phyloP scores from a whole-genome alignment of 306 rosid species.

The Dalbergia cochinchinensis region DNA sequence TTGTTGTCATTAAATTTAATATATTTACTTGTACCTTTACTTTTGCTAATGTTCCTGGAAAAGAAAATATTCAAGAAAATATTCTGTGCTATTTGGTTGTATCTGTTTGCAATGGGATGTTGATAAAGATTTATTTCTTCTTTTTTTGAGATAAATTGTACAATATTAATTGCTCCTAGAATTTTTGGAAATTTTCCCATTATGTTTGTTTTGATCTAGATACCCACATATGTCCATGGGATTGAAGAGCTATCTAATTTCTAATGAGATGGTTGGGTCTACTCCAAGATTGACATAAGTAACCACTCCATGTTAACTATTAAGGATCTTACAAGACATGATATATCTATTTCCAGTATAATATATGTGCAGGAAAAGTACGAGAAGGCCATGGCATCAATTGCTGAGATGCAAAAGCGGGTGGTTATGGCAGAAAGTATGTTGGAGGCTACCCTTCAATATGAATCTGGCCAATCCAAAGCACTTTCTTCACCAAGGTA shows the following conservation, averaged over 20 bases:
- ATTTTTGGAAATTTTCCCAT: slow-evolving; percentile 1
- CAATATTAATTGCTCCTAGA: not conserved
- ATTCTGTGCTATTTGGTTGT: slow-evolving; percentile 24
- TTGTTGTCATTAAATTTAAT: not conserved
- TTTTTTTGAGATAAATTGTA: slow-evolving; percentile 4
- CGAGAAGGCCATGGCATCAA: slow-evolving; percentile 75
- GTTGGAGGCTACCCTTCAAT: slow-evolving; percentile 95
- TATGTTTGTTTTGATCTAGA: slow-evolving; percentile 35
- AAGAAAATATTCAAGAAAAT: slow-evolving; percentile 37
- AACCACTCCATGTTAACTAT: slow-evolving; percentile 29
- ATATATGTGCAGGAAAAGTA: slow-evolving; percentile 82
- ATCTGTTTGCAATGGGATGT: slow-evolving; percentile 8
- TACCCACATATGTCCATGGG: slow-evolving; percentile 19
- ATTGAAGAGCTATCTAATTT: slow-evolving; percentile 31
- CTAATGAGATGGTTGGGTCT: slow-evolving; percentile 11
- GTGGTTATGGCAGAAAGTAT: slow-evolving; percentile 87
- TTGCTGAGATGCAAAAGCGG: slow-evolving; percentile 81
- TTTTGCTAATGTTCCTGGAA: slow-evolving; percentile 20
- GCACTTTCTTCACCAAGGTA: slow-evolving; percentile 86
- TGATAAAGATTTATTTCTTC: slow-evolving; percentile 19
- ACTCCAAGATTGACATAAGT: slow-evolving; percentile 33
- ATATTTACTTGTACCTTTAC: slow-evolving; percentile 17
- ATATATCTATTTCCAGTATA: slow-evolving; percentile 50
- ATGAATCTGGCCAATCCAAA: slow-evolving; percentile 95
- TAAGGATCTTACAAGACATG: slow-evolving; percentile 50